phyloP scores from a whole-genome alignment of 768 basidiomycete genomes.

The Podaxis sp. region DNA sequence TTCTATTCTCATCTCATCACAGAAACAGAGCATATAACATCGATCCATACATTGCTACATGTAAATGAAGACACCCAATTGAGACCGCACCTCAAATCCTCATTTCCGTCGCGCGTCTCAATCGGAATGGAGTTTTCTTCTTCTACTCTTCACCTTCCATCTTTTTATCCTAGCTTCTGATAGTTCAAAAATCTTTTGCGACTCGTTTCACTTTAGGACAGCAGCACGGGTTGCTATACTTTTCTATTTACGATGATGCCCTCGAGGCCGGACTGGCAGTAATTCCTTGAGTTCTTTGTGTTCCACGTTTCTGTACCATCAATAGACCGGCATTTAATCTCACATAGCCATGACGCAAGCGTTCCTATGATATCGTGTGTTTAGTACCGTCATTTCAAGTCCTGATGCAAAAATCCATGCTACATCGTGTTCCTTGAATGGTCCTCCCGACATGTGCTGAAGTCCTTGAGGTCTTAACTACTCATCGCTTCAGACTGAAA shows the following conservation, averaged over 20 bases:
- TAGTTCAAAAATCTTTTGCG: background rate
- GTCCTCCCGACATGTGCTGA: too few relatives aligned
- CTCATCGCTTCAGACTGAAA: background rate
- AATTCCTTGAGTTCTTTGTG: background rate
- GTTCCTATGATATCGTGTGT: background rate
- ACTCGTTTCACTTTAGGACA: background rate
- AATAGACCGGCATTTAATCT: constrained; percentile 4
- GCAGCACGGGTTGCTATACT: background rate
- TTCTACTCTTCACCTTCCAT: background rate
- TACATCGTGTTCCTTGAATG: background rate
- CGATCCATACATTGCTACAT: background rate
- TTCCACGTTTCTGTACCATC: background rate
- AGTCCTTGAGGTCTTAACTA: background rate
- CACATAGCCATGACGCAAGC: background rate
- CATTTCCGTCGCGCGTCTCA: constrained; percentile 5
- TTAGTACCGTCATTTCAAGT: background rate
- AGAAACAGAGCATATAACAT: background rate
- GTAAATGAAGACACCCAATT: background rate
- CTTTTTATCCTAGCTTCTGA: background rate
- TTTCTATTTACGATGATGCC: background rate
- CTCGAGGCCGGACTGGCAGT: background rate
- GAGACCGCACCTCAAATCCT: background rate
- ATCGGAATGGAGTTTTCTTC: background rate
- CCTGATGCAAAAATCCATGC: background rate
- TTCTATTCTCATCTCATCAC: background rate